Evolutionary conservation across 108 stramenopile species (phyloP).

Genomic region (Aurantiochytrium sp.): DNA sequence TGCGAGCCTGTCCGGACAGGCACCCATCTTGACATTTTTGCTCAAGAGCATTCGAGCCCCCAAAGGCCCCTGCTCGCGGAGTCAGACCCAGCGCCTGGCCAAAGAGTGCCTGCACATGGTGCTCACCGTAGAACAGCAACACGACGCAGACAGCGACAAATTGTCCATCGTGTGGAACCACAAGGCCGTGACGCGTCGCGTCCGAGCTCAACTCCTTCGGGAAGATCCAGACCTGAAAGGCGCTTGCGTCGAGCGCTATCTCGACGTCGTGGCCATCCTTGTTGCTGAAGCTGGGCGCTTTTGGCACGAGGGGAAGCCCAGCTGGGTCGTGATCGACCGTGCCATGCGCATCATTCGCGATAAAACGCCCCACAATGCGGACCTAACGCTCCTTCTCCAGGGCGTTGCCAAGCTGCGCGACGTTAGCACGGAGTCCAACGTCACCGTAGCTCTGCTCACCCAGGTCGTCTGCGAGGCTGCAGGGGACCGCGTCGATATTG

Average conservation of each 20-base stretch:
- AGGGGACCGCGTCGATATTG: background rate
- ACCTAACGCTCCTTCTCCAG: background rate
- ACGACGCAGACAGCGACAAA: background rate
- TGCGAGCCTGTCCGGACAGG: background rate
- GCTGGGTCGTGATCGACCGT: background rate
- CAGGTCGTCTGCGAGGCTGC: background rate
- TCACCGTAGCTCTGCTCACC: background rate
- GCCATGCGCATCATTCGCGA: background rate
- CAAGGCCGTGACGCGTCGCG: background rate
- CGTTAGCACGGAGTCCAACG: background rate
- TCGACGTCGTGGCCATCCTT: background rate
- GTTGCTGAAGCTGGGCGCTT: background rate
- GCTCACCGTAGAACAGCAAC: background rate
- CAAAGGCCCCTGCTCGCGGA: background rate
- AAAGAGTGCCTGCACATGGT: background rate
- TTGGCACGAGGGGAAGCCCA: background rate
- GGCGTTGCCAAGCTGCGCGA: background rate
- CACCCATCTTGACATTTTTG: background rate
- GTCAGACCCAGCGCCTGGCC: background rate
- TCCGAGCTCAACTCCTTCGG: background rate
- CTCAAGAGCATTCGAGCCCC: background rate
- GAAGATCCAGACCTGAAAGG: background rate
- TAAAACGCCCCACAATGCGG: background rate
- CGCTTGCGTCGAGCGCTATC: background rate
- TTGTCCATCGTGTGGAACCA: background rate